Percentiles rank a stretch among this genome's conserved stretches.
Evolutionary conservation across 495 filamentous ascomycete genomes (phyloP).

Genomic region (Copromyces sp.): DNA sequence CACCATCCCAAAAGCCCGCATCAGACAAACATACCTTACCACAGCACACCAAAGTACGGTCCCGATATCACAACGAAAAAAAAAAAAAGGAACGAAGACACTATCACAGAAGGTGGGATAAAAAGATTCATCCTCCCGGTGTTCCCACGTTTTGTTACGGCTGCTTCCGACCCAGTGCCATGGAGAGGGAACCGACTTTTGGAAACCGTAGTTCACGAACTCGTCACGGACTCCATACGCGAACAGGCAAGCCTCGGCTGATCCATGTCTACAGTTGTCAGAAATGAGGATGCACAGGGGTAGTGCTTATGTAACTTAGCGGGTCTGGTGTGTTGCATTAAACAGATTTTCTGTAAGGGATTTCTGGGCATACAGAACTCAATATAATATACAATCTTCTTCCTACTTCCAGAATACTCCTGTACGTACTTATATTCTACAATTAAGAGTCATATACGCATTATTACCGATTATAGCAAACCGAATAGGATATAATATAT

Average conservation of each 20-base stretch:
- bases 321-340: too few relatives aligned
- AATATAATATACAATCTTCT: too few relatives aligned
- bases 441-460: too few relatives aligned
- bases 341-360: too few relatives aligned
- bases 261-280: not conserved
- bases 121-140: not conserved
- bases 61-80: not conserved
- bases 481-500: too few relatives aligned
- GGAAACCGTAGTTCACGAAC: not conserved
- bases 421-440: too few relatives aligned
- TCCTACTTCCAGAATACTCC: too few relatives aligned
- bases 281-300: too few relatives aligned
- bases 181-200: not conserved
- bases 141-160: not conserved
- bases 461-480: too few relatives aligned
- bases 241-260: not conserved
- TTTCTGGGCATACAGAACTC: too few relatives aligned
- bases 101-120: not conserved
- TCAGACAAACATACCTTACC: not conserved
- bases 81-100: not conserved
- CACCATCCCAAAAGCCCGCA: not conserved
- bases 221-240: not conserved
- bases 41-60: not conserved
- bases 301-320: too few relatives aligned
- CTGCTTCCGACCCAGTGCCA: not conserved